phyloP scores from a whole-genome alignment of 768 basidiomycete species.

The Boletus bicolor region DNA sequence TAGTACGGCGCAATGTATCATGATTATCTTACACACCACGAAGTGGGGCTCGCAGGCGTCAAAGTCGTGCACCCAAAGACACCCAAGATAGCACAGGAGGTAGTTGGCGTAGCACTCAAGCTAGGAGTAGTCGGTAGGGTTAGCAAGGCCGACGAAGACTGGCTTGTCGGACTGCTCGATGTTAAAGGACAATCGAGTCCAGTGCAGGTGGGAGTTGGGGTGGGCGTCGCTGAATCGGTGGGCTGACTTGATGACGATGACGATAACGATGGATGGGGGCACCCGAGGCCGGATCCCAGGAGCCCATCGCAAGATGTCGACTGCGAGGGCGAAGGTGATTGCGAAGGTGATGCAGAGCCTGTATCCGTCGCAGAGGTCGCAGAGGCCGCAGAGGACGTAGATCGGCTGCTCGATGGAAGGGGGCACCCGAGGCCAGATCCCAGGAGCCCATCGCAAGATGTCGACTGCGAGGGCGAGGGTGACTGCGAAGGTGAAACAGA shows the following conservation, averaged over 20 bases:
- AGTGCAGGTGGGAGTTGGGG: conserved; percentile 1
- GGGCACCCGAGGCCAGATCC: conserved; percentile 15
- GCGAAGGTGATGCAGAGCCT: neutral
- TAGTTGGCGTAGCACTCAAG: conserved; percentile 4
- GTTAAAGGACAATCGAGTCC: conserved; percentile 18
- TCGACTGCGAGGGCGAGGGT: neutral
- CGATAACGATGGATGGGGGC: neutral
- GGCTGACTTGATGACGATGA: neutral
- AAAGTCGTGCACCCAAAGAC: conserved; percentile 15
- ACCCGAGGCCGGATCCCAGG: conserved; percentile 15
- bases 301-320: conserved; percentile 10
- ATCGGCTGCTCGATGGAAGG: neutral
- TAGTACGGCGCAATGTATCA: neutral
- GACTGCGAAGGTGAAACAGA: neutral
- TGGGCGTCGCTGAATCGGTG: neutral
- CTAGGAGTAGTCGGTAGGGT: neutral
- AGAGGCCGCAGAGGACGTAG: neutral
- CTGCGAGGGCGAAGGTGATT: neutral
- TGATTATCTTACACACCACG: neutral
- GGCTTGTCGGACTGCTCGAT: conserved; percentile 7
- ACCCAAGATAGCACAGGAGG: conserved; percentile 19
- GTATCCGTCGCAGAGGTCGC: conserved; percentile 1
- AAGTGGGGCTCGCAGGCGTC: neutral
- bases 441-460: conserved; percentile 12
- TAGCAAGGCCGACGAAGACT: conserved; percentile 1